Base-by-base conservation (phyloP, 139 green algal genomes). In the Chlorella ohadii region DNA sequence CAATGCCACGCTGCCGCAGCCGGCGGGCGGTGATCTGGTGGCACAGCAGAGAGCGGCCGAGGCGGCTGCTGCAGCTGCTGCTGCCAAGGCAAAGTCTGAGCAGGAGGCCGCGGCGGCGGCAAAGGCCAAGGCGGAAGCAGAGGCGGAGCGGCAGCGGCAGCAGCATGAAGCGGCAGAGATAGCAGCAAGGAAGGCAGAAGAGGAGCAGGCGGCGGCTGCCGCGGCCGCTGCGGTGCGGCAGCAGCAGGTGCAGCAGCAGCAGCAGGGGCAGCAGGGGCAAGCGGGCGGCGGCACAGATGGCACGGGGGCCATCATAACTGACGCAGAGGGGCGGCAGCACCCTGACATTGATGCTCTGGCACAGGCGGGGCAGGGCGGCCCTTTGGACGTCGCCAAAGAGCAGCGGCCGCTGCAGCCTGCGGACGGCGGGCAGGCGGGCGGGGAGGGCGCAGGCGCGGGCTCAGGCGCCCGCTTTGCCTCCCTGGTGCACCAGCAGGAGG, bases 291-390 rank as follows among this genome's bases (percentile, higher is more conserved):
- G 27, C 28, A 22, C 72, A n/a, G 27, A 22, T 11, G 73, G 17
- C 22, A 51, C 31, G 6, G 44, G 20, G 13, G 57, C 17, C 34
- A 31, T 28, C 16, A 36, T n/a, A 6, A 31, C 19, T 1, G 44
- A 31, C 23, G 71, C n/a, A 2, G 36, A 68, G 34, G 74, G 56
- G 31, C 36, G 78, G 31, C 63, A 83, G 56, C 78, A 83, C 44
- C 78, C 78, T 3, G 78, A 74, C 39, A 41, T 83, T 23, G 31
- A 44, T 65, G 34, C 19, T 19, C 61, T 83, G 28, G 63, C 78
- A 0, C 78, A 83, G 78, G n/a, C n/a, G 1, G 78, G 78, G 17
- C 39, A 65, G 28, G 78, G 25, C 9, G 55, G n/a, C 63, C 78
- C 78, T 3, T 39, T 72, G 9, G 11, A 82, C 19, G 76, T 82